Evolutionary conservation across 306 rosid species (phyloP).

Genomic region (Malus asiatica): DNA sequence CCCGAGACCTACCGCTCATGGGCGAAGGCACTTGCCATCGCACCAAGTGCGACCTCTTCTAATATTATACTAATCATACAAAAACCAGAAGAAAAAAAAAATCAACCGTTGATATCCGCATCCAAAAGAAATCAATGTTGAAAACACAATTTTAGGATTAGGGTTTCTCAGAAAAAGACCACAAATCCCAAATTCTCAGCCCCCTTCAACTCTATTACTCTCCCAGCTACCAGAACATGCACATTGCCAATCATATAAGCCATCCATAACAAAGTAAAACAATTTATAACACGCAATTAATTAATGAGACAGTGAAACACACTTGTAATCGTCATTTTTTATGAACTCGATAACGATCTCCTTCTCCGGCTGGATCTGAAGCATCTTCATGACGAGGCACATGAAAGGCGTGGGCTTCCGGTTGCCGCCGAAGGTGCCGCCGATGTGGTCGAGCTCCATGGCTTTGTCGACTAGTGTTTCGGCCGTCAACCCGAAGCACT

Average conservation of each 20-base stretch:
- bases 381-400: conserved; percentile 97
- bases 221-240: neutral
- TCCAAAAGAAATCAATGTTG: neutral
- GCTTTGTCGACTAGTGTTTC: conserved; percentile 95
- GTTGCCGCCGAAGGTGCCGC: conserved; percentile 86
- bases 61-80: neutral
- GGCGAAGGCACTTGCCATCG: too few relatives aligned
- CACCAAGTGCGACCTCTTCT: neutral
- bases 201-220: neutral
- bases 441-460: conserved; percentile 95
- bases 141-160: neutral
- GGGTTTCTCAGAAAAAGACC: neutral
- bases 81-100: neutral
- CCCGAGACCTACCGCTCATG: too few relatives aligned
- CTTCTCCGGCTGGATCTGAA: conserved; percentile 98
- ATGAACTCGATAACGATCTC: conserved; percentile 95
- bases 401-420: conserved; percentile 94
- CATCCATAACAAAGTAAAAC: neutral
- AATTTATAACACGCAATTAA: neutral
- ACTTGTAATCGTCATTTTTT: conserved; percentile 92
- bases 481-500: conserved; percentile 93
- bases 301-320: neutral
- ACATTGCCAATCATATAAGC: neutral
- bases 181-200: neutral
- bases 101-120: neutral